Evolutionary conservation across 108 stramenopile genomes (phyloP).

Genomic region (Seminavis robusta): DNA sequence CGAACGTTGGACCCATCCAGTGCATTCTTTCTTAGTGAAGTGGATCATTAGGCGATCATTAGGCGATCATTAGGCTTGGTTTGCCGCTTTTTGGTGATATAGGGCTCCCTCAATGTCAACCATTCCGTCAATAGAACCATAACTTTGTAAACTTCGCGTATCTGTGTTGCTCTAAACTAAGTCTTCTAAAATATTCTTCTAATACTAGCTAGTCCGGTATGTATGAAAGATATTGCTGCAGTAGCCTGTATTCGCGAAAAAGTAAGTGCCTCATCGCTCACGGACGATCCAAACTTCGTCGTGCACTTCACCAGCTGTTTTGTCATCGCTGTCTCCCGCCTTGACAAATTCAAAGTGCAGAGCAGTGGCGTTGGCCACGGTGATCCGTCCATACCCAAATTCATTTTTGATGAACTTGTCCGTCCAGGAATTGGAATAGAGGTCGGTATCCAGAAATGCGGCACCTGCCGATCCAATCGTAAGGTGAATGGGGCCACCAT

Average conservation of each 20-base stretch:
- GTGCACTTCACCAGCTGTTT: constrained; percentile 15
- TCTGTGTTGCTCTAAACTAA: no score
- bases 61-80: no score
- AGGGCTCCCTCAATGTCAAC: no score
- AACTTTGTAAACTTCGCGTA: no score
- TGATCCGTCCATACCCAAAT: constrained; percentile 52
- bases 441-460: constrained; percentile 11
- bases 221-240: no score
- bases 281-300: constrained; percentile 38
- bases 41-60: no score
- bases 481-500: constrained; percentile 58
- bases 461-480: constrained; percentile 58
- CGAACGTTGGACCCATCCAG: constrained; percentile 77
- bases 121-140: no score
- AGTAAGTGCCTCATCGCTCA: no score
- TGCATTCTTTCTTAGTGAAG: constrained; percentile 73
- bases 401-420: constrained; percentile 20
- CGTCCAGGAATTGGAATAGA: constrained; percentile 37
- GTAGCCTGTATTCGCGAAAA: no score
- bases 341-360: constrained; percentile 49
- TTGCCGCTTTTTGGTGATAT: no score
- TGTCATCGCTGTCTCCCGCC: constrained; percentile 9
- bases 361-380: constrained; percentile 38
- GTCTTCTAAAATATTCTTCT: no score
- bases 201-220: no score